Evolutionary conservation across 2,329 filamentous ascomycete species (phyloP).

Genomic region (Alternaria sp.): DNA sequence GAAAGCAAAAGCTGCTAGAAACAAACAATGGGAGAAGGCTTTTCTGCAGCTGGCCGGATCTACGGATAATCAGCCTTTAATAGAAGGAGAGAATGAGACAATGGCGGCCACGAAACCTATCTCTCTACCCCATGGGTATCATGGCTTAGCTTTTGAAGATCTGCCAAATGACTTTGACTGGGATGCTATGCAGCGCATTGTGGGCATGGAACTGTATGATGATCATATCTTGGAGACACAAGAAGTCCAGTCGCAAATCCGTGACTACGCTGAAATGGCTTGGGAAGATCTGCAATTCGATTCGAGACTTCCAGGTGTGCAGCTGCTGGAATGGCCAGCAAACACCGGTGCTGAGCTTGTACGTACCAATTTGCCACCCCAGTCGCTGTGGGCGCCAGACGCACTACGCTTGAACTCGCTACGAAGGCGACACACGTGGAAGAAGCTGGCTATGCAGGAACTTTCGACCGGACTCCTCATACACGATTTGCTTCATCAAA

Average conservation of each 20-base stretch:
- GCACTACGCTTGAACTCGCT: constrained; percentile 41
- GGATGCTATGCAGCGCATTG: constrained; percentile 24
- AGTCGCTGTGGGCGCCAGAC: constrained; percentile 57
- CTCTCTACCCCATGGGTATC: constrained; percentile 1
- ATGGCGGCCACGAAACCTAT: not conserved
- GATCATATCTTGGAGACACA: constrained; percentile 29
- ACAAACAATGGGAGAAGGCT: constrained; percentile 67
- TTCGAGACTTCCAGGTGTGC: constrained; percentile 37
- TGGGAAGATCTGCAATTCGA: constrained; percentile 46
- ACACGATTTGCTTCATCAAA: constrained; percentile 44
- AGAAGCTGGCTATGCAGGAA: constrained; percentile 56
- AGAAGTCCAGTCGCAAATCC: constrained; percentile 24
- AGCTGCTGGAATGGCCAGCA: constrained; percentile 47
- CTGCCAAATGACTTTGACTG: constrained; percentile 36
- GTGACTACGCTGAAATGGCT: constrained; percentile 25
- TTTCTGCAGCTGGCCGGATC: constrained; percentile 55
- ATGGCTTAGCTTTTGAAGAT: constrained; percentile 22
- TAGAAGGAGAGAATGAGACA: not conserved
- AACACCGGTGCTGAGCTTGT: constrained; percentile 52
- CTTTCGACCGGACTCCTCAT: constrained; percentile 54
- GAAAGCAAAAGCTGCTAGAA: constrained; percentile 62
- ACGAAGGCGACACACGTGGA: constrained; percentile 48
- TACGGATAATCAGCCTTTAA: not conserved
- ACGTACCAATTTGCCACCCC: constrained; percentile 52
- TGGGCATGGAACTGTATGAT: constrained; percentile 41